Percentiles rank a stretch among this genome's conserved stretches.
Conservation (phyloP, 371 early-diverging fungal species). For the Mucor velutinosus region DNA sequence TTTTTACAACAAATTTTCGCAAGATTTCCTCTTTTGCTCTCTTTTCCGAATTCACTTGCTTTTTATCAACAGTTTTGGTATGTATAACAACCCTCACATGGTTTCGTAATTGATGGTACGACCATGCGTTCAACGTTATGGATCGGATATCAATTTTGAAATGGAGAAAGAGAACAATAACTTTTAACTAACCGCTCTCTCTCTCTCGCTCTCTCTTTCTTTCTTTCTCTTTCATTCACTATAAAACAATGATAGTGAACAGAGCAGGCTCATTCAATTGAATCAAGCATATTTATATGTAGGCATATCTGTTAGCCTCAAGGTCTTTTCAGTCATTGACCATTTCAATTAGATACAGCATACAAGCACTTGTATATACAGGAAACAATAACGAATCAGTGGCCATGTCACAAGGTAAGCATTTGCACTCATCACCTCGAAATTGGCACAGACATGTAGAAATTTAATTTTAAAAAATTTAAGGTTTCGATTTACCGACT, state of each 20-base stretch:
- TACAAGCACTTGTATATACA: not conserved
- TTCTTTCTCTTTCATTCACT: not conserved
- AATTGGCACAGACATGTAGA: not conserved
- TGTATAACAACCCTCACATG: constrained; percentile 12
- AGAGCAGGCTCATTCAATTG: not conserved
- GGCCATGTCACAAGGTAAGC: constrained; percentile 31
- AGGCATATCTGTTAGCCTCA: too few species aligned
- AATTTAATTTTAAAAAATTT: not conserved
- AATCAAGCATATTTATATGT: not conserved
- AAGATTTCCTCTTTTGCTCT: not conserved
- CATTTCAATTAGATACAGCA: not conserved
- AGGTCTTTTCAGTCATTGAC: not conserved
- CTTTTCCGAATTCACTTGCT: not conserved
- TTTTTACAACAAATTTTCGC: not conserved
- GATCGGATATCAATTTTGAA: constrained; percentile 21
- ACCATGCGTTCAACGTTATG: constrained; percentile 27
- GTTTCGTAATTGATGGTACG: constrained; percentile 8
- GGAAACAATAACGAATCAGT: not conserved
- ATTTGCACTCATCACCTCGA: too few species aligned
- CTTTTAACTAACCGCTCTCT: constrained; percentile 1
- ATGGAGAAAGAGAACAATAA: constrained; percentile 14
- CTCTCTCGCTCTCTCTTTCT: not conserved
- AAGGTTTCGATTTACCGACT: constrained; percentile 18
- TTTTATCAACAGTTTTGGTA: constrained; percentile 8
- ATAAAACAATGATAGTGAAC: not conserved